A percentile compares a stretch with the other conserved stretches of the same genome.
phyloP scores from a whole-genome alignment of 2,329 filamentous ascomycete species.

The Nectriaceae sp. region DNA sequence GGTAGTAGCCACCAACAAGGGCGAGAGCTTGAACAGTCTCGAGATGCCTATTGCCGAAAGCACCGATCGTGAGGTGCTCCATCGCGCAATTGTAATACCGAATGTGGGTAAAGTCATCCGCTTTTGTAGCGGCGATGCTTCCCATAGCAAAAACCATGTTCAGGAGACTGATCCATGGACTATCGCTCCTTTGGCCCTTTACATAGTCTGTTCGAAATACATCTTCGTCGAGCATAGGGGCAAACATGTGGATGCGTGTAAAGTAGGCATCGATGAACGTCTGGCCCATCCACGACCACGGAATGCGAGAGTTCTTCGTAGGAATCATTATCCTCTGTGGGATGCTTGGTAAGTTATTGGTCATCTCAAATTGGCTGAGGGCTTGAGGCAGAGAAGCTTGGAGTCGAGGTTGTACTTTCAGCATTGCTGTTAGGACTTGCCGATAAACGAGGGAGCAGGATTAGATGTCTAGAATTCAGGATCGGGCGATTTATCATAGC shows the following conservation, averaged over 20 bases:
- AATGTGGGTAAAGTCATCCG: constrained; percentile 67
- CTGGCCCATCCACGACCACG: constrained; percentile 66
- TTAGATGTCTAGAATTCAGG: constrained; percentile 65
- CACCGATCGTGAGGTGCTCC: constrained; percentile 66
- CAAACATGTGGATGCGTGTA: constrained; percentile 69
- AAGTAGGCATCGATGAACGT: constrained; percentile 76
- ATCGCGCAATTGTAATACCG: constrained; percentile 70
- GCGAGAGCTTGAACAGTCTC: constrained; percentile 72
- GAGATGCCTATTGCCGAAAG: constrained; percentile 58
- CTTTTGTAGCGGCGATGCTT: constrained; percentile 67
- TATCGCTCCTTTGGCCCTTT: constrained; percentile 56
- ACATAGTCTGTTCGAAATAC: constrained; percentile 50
- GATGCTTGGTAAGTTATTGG: constrained; percentile 46
- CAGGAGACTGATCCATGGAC: constrained; percentile 70
- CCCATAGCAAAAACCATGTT: constrained; percentile 80
- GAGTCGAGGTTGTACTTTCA: constrained; percentile 54
- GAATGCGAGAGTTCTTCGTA: constrained; percentile 51
- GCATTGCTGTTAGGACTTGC: constrained; percentile 72
- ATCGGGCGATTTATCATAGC: constrained; percentile 58
- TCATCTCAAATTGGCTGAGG: constrained; percentile 48
- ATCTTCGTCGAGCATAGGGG: constrained; percentile 73
- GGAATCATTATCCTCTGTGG: constrained; percentile 44
- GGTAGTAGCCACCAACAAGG: constrained; percentile 73
- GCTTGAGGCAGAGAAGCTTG: constrained; percentile 47
- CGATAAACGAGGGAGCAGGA: constrained; percentile 73